Evolutionary conservation across 2,329 filamentous ascomycete species (phyloP), one percentile per base, ranked within the genome.

Genomic region (Neodidymelliopsis sp.): DNA sequence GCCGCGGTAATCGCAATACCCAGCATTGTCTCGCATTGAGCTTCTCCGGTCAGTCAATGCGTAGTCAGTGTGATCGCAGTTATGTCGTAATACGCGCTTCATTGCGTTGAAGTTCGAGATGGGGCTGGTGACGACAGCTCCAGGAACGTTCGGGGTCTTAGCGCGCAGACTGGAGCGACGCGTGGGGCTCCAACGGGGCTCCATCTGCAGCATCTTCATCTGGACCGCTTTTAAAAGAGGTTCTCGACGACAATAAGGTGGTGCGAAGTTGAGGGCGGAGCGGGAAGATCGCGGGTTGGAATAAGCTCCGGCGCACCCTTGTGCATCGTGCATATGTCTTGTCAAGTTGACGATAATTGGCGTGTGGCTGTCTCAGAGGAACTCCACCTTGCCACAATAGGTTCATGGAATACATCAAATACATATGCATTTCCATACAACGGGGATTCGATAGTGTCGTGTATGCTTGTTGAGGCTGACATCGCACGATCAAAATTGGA

Each of bases 171-270:
- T 36, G 47, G 47, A 19, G 22, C 34, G 12, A 19, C n/a, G 13
- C 24, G 40, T 50, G 47, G 47, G 47, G 34, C 43, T 19, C 29
- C 23, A 44, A 43, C 16, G 47, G 47, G 39, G 35, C 40, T 37
- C 45, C 34, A 31, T 25, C 29, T 50, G 39, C 47, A 49, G 45
- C 16, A 19, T 50, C 40, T 35, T 50, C 40, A 27, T 30, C 28
- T 29, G 47, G 29, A 39, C 40, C 40, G 40, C 40, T 50, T 44
- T 50, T 44, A 35, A 35, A 34, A 39, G 35, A 50, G 40, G 39
- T 39, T 24, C 35, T 44, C 29, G 30, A 44, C 39, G 18, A 44
- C 35, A 24, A 18, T 8, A 23, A 37, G 16, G 37, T 19, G 28
- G 9, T 13, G 24, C 34, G 16, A 31, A 36, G 27, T 16, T 43